A percentile compares a stretch with the other conserved stretches of the same genome.
phyloP scores from a whole-genome alignment of 192 early-diverging fungal species.

The Backusella circina region DNA sequence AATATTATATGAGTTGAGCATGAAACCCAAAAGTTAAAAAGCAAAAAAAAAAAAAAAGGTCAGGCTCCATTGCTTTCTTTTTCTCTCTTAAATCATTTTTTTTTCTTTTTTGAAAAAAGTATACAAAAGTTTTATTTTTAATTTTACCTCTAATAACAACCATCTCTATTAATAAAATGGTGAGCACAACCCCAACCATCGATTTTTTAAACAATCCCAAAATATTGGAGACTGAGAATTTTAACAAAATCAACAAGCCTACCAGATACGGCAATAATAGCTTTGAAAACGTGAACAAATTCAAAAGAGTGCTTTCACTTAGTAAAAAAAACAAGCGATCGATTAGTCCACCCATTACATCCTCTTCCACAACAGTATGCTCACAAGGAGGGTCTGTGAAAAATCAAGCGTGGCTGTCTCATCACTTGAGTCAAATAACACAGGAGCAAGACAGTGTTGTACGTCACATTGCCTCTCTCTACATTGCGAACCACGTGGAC shows the following conservation, averaged over 20 bases:
- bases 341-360: not conserved
- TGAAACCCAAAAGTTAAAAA: not conserved
- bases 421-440: conserved; percentile 2
- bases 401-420: not conserved
- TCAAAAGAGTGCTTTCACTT: not conserved
- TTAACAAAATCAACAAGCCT: not conserved
- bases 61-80: not conserved
- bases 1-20: not conserved
- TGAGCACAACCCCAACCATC: not conserved
- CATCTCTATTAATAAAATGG: not conserved
- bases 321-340: not conserved
- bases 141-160: not conserved
- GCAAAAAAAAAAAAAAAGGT: not conserved
- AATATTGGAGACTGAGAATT: not conserved
- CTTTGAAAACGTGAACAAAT: not conserved
- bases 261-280: not conserved
- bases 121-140: not conserved
- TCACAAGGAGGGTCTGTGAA: not conserved
- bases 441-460: not conserved
- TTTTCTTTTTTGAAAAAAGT: not conserved
- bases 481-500: not conserved
- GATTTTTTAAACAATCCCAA: not conserved
- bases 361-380: not conserved
- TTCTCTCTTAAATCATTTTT: not conserved
- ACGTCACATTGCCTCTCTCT: conserved; percentile 10